Conservation (phyloP, 371 early-diverging fungal species). For the Nematocida major region DNA sequence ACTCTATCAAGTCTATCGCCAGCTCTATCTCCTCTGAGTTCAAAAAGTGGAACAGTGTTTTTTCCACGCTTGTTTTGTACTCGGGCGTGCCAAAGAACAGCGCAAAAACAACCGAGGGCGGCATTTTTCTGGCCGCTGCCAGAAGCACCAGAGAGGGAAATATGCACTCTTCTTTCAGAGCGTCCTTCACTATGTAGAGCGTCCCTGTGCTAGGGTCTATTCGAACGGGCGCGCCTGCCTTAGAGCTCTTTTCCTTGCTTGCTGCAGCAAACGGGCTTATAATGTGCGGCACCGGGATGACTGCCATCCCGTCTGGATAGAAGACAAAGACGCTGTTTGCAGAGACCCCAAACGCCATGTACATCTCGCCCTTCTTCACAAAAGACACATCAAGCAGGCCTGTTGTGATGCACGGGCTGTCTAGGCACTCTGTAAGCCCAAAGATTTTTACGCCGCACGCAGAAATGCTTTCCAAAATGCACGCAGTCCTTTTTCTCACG, state of each 20-base stretch:
- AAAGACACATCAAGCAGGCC: not conserved
- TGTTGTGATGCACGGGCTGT: not conserved
- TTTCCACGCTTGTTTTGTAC: slow-evolving; percentile 19
- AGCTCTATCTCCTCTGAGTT: slow-evolving; percentile 18
- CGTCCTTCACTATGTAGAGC: not conserved
- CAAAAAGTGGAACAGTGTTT: slow-evolving; percentile 17
- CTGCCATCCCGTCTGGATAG: not conserved
- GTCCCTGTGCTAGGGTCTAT: slow-evolving; percentile 8
- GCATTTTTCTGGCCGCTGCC: not conserved
- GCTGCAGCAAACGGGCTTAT: not conserved
- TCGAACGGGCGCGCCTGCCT: slow-evolving; percentile 1
- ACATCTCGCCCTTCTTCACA: not conserved
- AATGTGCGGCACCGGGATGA: not conserved
- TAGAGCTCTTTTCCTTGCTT: not conserved
- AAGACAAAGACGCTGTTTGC: not conserved
- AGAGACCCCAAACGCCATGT: not conserved
- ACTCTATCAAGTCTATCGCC: slow-evolving; percentile 1
- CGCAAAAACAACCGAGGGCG: not conserved
- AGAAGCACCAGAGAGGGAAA: slow-evolving; percentile 19
- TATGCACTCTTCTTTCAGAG: not conserved
- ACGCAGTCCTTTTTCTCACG: not conserved
- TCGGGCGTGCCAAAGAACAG: not conserved
- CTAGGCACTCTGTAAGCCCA: not conserved
- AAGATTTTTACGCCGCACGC: not conserved
- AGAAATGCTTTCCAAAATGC: not conserved